Percentiles rank a stretch among this genome's conserved stretches.
phyloP scores from a whole-genome alignment of 2,329 filamentous ascomycete genomes.

The Chrysoporthe cubensis region DNA sequence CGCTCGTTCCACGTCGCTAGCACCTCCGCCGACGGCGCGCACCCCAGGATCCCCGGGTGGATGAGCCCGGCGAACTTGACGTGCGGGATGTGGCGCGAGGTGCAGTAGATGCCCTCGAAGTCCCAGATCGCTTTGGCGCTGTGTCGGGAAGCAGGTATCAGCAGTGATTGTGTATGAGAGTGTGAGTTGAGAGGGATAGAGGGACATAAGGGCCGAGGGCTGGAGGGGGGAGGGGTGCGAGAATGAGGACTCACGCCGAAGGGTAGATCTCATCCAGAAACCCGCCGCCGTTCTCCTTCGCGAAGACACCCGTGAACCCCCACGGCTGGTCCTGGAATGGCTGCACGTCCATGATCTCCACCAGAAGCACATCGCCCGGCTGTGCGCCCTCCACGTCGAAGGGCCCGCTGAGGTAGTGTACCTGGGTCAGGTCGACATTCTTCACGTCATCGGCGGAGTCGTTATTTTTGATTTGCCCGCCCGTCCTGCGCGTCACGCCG shows the following conservation, averaged over 20 bases:
- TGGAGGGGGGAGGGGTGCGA: not conserved
- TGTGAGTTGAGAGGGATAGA: not conserved
- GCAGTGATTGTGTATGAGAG: not conserved
- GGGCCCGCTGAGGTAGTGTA: slow-evolving; percentile 88
- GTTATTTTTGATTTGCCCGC: slow-evolving; percentile 85
- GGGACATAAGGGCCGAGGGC: not conserved
- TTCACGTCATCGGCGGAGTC: slow-evolving; percentile 88
- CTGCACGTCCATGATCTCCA: slow-evolving; percentile 93
- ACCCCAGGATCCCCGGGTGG: slow-evolving; percentile 89
- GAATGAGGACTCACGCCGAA: slow-evolving; percentile 63
- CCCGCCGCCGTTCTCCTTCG: slow-evolving; percentile 80
- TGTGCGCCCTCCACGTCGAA: slow-evolving; percentile 85
- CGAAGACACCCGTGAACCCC: slow-evolving; percentile 88
- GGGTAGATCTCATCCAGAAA: slow-evolving; percentile 89
- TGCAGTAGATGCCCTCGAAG: slow-evolving; percentile 68
- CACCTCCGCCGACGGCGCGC: slow-evolving; percentile 78
- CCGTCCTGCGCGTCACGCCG: slow-evolving; percentile 50
- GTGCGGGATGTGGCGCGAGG: slow-evolving; percentile 82
- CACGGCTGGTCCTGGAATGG: slow-evolving; percentile 84
- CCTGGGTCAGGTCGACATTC: slow-evolving; percentile 79
- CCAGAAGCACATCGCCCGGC: slow-evolving; percentile 81
- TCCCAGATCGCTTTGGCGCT: slow-evolving; percentile 63
- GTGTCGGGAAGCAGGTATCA: not conserved
- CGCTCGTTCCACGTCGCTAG: slow-evolving; percentile 83
- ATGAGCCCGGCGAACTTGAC: slow-evolving; percentile 89